Conservation (phyloP, 1,139 yeast species). For the Meyerozyma guilliermondii region DNA sequence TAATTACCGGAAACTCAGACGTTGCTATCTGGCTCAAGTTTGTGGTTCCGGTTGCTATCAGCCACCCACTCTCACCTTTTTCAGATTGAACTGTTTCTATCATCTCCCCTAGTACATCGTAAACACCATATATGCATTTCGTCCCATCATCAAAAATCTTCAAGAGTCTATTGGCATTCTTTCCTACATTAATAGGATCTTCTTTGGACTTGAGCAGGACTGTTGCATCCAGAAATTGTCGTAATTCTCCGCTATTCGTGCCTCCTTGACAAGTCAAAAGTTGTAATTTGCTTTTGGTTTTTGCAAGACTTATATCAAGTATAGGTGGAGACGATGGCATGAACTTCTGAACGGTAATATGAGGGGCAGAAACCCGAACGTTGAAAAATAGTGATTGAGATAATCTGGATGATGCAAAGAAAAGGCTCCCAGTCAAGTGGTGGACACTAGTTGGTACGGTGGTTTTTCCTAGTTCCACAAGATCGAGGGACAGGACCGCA, state of each 20-base stretch:
- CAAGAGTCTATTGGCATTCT: not conserved
- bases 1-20: not conserved
- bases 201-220: not conserved
- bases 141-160: not conserved
- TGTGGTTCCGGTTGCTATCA: not conserved
- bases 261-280: conserved; percentile 36
- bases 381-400: conserved; percentile 33
- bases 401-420: conserved; percentile 28
- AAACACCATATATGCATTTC: not conserved
- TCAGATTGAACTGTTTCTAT: not conserved
- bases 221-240: conserved; percentile 3
- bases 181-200: not conserved
- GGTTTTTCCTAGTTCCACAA: conserved; percentile 27
- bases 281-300: conserved; percentile 6
- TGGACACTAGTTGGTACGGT: conserved; percentile 24
- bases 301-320: conserved; percentile 18
- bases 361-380: conserved; percentile 23
- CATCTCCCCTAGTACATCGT: not conserved
- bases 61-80: not conserved
- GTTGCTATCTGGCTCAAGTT: not conserved
- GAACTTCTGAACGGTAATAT: conserved; percentile 18
- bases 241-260: conserved; percentile 31
- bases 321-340: conserved; percentile 33
- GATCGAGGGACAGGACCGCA: conserved; percentile 17
- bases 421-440: conserved; percentile 24